Evolutionary conservation across 2,329 filamentous ascomycete species (phyloP).

Genomic region (Sporothrix mexicana): DNA sequence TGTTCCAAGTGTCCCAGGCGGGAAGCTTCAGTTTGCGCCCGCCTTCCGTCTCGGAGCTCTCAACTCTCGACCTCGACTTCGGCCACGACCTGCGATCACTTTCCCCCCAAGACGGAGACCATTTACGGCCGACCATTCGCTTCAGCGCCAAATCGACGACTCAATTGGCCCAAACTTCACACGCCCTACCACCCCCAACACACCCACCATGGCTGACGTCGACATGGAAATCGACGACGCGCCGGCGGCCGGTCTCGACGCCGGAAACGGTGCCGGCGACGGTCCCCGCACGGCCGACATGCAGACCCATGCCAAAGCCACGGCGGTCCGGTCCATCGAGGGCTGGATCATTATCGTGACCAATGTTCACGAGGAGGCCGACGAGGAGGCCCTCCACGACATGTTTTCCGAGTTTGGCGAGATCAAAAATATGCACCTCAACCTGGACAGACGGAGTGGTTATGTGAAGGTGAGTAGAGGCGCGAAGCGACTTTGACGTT

Average conservation of each 20-base stretch:
- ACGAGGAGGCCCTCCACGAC: slow-evolving; percentile 81
- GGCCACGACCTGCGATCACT: neutral
- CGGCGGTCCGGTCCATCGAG: slow-evolving; percentile 83
- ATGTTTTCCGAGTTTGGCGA: slow-evolving; percentile 83
- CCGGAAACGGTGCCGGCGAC: slow-evolving; percentile 44
- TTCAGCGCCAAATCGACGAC: neutral
- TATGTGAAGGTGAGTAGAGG: slow-evolving; percentile 76
- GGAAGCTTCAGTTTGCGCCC: neutral
- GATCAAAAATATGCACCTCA: slow-evolving; percentile 85
- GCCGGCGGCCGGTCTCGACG: slow-evolving; percentile 2
- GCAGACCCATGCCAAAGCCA: slow-evolving; percentile 74
- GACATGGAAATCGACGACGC: slow-evolving; percentile 49
- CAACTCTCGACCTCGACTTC: neutral
- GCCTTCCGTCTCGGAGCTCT: neutral
- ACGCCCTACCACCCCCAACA: neutral
- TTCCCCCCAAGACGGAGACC: neutral
- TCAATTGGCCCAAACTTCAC: neutral
- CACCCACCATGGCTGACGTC: slow-evolving; percentile 38
- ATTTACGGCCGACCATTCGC: neutral
- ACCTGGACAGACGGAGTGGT: slow-evolving; percentile 79
- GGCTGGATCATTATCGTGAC: slow-evolving; percentile 89
- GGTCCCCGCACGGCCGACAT: slow-evolving; percentile 57
- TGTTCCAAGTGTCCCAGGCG: too few relatives aligned
- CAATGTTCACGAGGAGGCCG: slow-evolving; percentile 86
- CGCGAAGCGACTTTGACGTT: too few relatives aligned